Base-by-base conservation (phyloP, 768 basidiomycete genomes). In the Mycena polygramma region DNA sequence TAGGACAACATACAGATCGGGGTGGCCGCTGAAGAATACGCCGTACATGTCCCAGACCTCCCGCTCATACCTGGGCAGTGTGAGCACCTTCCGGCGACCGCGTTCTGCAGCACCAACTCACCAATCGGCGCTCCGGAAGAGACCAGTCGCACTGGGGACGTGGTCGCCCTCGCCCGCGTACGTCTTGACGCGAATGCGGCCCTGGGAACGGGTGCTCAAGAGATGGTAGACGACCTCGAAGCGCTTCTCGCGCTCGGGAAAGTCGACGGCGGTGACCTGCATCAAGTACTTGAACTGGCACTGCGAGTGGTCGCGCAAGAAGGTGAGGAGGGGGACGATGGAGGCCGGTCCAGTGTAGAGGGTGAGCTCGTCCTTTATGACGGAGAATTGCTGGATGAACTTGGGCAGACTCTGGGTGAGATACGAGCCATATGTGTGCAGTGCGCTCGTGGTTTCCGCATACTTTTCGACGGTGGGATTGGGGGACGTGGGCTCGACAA, bases 11-110 rank as follows among this genome's bases (percentile, higher is more conserved):
- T 78, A 96, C 93, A 99, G 87, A 81, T 99, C 98, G 24, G 98
- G 98, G 82, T 99, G 98, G 57, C 91, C 93, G 70, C 90, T 90
- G 86, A 99, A 99, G 87, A 96, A 98, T 55, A 99, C 93, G 53
- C 98, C 98, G 78, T 86, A 99, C 81, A 99, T 87, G 83, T 99
- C 98, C 97, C 97, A 99, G 36, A 94, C 92, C 81, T 99, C 98
- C 68, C 98, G 88, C 82, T 99, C 98, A 79, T 98, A 98, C 93
- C 93, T 94, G 68, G 30, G 49, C 54, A 45, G 39, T 17, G 20
- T 60, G 7, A 54, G 35, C 52, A 55, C 68, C 60, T 65, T 30
- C 3, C 45, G 57, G 46, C 43, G 63, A 35, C 51, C 26, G 11
- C 52, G 19, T 4, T 26, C 57, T 30, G 30, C 30, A 30, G 48